Evolutionary conservation across 1,284 basidiomycete species (phyloP), one percentile per base, ranked within the genome.

Genomic region (Ceratobasidium sp.): DNA sequence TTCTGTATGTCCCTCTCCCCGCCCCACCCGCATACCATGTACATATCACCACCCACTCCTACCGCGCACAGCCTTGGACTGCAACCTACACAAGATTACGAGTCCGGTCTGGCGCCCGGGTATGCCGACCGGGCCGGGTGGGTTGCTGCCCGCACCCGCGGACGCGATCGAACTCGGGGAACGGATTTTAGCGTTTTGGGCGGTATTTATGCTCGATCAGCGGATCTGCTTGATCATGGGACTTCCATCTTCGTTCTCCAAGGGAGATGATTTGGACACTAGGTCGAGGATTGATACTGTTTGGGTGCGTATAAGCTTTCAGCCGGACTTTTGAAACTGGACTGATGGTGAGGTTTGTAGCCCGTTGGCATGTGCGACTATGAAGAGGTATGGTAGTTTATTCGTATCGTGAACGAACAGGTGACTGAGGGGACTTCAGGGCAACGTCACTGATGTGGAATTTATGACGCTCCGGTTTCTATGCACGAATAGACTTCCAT

Each of bases 111-210:
- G 73, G 74, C 62, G 63, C 43, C 75, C 75, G 1, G 27, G 27
- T 11, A 62, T 61, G 41, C n/a, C 54, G 1, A 61, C 71, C n/a
- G 31, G 48, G 4, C 66, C 86, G 51, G 61, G 58, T 37, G 58
- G 74, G 22, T 72, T 79, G 22, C 82, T 89, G 56, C 87, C 88
- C 46, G 88, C 88, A 0, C 82, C 87, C 0, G 86, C 86, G 78
- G 86, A 86, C 77, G 82, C 85, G 1, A 79, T 88, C 46, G 86
- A 88, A 75, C 86, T 88, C 61, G 89, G 87, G 69, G 89, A 92
- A 78, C 84, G 88, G 43, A 88, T 90, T 64, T 80, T 88, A 31
- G 85, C 89, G 0, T 92, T 92, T 76, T 92, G 90, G 90, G 87
- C 88, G 77, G 88, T 90, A 39, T 58, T 88, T 79, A 85, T 86